Evolutionary conservation across 768 basidiomycete species (phyloP), one percentile per base, ranked within the genome.

Genomic region (Exsudoporus frostii): DNA sequence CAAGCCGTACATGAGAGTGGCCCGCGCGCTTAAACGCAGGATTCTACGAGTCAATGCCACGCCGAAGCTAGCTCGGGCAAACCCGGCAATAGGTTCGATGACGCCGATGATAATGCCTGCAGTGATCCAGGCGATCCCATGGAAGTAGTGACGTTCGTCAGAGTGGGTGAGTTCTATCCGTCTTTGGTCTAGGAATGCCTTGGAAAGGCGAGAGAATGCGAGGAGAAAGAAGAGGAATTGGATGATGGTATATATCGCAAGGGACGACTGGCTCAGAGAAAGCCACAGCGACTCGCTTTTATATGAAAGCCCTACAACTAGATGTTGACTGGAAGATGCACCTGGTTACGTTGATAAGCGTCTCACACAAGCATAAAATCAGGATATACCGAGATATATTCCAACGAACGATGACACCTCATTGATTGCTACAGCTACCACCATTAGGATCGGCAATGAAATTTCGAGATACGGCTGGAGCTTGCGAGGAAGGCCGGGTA

Each of bases 81-180:
- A 90, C 1, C 88, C 90, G 10, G 85, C 61, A 7, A 82, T 65
- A 6, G 79, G 81, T 68, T 92, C 90, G 43, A 84, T 64, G 4
- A 80, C 80, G 10, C 86, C 86, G 24, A 90, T 62, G 61, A 82
- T 79, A 50, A 86, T 63, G 4, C 81, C 86, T 0, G 63, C 71
- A n/a, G 77, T 71, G 41, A 90, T 74, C 88, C 87, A 91, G 17
- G 74, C 80, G 10, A 81, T 77, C 10, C 89, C 90, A 52, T 75
- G 78, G 58, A 84, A 72, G 19, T 80, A 66, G 22, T 73, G 66
- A n/a, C 55, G 57, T 64, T 83, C 79, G 52, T 80, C 76, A 41
- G 71, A 71, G 11, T 69, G 69, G 7, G 73, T 62, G 1, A 68
- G 65, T 53, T 86, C 82, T 46, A 85, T 79, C 7, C 70, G 70